Evolutionary conservation across 1,284 basidiomycete genomes (phyloP).

Genomic region (Thelephora terrestris): DNA sequence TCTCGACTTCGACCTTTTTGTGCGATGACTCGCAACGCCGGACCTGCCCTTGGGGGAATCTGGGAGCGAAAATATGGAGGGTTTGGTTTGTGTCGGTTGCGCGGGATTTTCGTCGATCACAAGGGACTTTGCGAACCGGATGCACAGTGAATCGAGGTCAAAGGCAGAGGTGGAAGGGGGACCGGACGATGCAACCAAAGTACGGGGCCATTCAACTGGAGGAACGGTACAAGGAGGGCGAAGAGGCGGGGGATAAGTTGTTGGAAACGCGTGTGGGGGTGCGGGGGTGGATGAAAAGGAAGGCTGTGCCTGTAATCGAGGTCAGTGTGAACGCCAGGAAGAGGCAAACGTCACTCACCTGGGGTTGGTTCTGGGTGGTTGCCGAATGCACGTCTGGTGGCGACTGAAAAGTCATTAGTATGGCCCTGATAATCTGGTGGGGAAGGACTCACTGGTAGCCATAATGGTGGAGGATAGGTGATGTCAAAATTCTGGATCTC

Average conservation of each 20-base stretch:
- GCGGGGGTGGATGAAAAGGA: constrained; percentile 4
- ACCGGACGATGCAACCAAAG: not conserved
- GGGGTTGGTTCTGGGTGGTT: not conserved
- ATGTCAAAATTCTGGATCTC: not conserved
- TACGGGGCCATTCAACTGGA: constrained; percentile 1
- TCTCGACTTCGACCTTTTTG: too few relatives aligned
- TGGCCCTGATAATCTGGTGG: not conserved
- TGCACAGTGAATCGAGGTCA: not conserved
- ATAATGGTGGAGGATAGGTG: not conserved
- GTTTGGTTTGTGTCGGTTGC: too few relatives aligned
- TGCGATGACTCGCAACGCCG: too few relatives aligned
- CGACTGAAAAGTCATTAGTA: not conserved
- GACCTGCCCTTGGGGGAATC: too few relatives aligned
- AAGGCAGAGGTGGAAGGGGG: not conserved
- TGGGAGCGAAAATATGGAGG: too few relatives aligned
- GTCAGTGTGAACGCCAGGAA: not conserved
- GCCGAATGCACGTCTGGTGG: not conserved
- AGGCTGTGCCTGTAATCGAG: constrained; percentile 4
- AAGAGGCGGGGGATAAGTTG: constrained; percentile 17
- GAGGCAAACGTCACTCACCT: not conserved
- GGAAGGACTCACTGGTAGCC: not conserved
- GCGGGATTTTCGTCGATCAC: too few relatives aligned
- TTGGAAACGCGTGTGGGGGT: constrained; percentile 29
- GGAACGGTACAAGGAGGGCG: constrained; percentile 21
- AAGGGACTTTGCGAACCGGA: too few relatives aligned